phyloP scores from a whole-genome alignment of 208 protist genomes.

The Leishmania mexicana region DNA sequence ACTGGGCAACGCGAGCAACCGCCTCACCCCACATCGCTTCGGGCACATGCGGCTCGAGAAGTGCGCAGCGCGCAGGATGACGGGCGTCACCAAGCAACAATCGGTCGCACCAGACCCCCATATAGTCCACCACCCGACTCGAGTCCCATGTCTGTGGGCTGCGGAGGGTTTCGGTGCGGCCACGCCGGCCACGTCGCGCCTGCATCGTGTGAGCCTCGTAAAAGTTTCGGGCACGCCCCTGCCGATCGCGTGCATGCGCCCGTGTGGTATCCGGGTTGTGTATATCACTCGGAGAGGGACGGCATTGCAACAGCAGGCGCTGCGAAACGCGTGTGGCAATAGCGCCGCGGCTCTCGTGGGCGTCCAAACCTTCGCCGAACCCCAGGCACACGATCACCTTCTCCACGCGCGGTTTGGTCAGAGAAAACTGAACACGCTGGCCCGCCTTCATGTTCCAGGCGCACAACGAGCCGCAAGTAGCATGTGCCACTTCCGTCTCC shows the following conservation, averaged over 20 bases:
- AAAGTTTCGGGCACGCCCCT: constrained; percentile 49
- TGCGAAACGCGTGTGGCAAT: constrained; percentile 44
- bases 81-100: constrained; percentile 70
- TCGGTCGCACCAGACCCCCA: constrained; percentile 86
- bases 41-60: constrained; percentile 71
- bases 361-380: constrained; percentile 18
- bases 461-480: not conserved
- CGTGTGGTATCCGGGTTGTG: constrained; percentile 64
- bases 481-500: not conserved
- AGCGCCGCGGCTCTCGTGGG: constrained; percentile 33
- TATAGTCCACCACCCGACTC: constrained; percentile 58
- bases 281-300: constrained; percentile 71
- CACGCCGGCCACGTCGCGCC: constrained; percentile 1
- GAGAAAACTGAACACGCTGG: constrained; percentile 32
- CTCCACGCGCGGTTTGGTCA: constrained; percentile 36
- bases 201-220: constrained; percentile 29
- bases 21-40: constrained; percentile 40
- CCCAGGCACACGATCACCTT: constrained; percentile 71
- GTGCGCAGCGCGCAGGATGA: constrained; percentile 53
- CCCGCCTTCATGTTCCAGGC: constrained; percentile 15
- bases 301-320: constrained; percentile 57
- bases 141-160: constrained; percentile 82
- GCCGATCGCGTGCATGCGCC: constrained; percentile 51
- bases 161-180: constrained; percentile 23
- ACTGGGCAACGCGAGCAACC: constrained; percentile 55